phyloP scores from a whole-genome alignment of 208 protist species.

The Crithidia sp. region DNA sequence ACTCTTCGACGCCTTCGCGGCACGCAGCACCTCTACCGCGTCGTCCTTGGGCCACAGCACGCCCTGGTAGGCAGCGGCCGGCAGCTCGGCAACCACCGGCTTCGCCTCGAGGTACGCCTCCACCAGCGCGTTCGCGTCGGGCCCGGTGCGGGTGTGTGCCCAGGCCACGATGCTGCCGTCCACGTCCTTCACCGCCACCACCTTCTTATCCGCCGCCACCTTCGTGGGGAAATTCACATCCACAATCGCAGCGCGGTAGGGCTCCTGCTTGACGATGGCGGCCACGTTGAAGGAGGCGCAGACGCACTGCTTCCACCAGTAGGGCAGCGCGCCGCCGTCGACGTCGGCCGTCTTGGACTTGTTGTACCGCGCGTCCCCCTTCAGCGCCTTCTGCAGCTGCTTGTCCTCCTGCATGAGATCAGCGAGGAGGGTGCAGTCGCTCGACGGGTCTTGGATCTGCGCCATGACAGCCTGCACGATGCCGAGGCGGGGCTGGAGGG shows the following conservation, averaged over 20 bases:
- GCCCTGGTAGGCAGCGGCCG: constrained; percentile 27
- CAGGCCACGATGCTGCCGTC: constrained; percentile 46
- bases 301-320: constrained; percentile 63
- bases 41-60: constrained; percentile 79
- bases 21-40: constrained; percentile 42
- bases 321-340: constrained; percentile 54
- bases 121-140: constrained; percentile 32
- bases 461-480: constrained; percentile 45
- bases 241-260: constrained; percentile 58
- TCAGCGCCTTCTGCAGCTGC: constrained; percentile 57
- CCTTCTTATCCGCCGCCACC: constrained; percentile 49
- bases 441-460: constrained; percentile 49
- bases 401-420: constrained; percentile 75
- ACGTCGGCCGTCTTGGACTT: constrained; percentile 52
- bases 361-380: constrained; percentile 57
- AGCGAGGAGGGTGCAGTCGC: constrained; percentile 51
- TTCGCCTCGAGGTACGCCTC: constrained; percentile 37
- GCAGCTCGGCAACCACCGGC: constrained; percentile 33
- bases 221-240: constrained; percentile 48
- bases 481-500: constrained; percentile 64
- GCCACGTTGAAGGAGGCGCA: constrained; percentile 74
- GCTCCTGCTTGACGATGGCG: constrained; percentile 42
- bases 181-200: constrained; percentile 50
- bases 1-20: constrained; percentile 38
- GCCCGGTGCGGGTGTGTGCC: constrained; percentile 53